Evolutionary conservation across 2,329 filamentous ascomycete species (phyloP), one percentile per base, ranked within the genome.

Genomic region (Aspergillus novofumigatus): DNA sequence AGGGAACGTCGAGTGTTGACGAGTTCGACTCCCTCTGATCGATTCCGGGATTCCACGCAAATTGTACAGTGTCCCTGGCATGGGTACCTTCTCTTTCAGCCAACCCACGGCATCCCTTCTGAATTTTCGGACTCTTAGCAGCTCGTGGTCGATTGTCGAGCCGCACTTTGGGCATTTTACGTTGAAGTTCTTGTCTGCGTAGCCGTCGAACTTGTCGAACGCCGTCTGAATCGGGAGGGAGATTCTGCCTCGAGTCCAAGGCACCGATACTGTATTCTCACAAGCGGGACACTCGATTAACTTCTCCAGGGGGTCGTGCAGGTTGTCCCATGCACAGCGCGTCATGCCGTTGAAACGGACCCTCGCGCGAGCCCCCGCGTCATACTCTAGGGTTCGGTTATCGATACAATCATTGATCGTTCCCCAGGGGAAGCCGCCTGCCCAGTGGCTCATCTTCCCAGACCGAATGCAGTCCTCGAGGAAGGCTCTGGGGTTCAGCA

Each of bases 401-500:
- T 88, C 79, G 60, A 91, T 88, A 35, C 78, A 81, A 1, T 73
- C 64, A 55, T 85, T 80, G 48, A 89, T 74, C 0, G 80, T 69
- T 14, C 78, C 66, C 88, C 88, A 92, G 0, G 89, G 90, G 60
- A 93, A 79, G 0, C 84, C 83, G 0, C 80, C 78, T 1, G 77
- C 74, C 86, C 88, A 92, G 3, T 81, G 64, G 2, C 83, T 69
- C 28, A 81, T 75, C 55, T 78, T 77, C 0, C 83, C 84, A 28
- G 78, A 73, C 7, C 88, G 81, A 55, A 91, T 76, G 65, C 85
- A 86, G 68, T 93, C 90, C 65, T 92, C 88, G 3, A 91, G 81
- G 67, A 86, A 92, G n/a, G 77, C 78, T 44, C 87, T 79, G 0
- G 90, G 90, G 63, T 92, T 92, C 3, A 93, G 82, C 83, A 90